Percentiles rank a stretch among this genome's conserved stretches.
Conservation (phyloP, 192 early-diverging fungal genomes). For the Entophlyctis luteolus region DNA sequence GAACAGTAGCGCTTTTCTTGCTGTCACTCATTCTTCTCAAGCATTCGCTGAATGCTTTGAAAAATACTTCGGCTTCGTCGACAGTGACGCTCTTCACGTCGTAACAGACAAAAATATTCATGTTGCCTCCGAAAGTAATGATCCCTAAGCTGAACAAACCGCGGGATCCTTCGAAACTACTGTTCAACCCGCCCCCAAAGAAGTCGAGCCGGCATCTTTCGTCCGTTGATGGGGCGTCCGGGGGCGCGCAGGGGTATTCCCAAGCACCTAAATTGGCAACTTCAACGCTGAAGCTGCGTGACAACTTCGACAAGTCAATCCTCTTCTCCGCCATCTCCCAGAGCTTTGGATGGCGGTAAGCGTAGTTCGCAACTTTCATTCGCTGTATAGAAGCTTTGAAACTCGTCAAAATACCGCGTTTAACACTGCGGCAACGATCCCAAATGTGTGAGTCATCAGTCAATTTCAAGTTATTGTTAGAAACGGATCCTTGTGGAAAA, state of each 20-base stretch:
- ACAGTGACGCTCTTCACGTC: slow-evolving; percentile 31
- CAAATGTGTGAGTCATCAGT: slow-evolving; percentile 39
- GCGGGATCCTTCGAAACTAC: slow-evolving; percentile 42
- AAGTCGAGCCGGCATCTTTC: slow-evolving; percentile 20
- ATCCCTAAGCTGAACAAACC: slow-evolving; percentile 49
- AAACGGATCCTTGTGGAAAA: slow-evolving; percentile 33
- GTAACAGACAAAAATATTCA: slow-evolving; percentile 39
- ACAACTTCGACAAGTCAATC: slow-evolving; percentile 35
- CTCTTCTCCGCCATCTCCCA: slow-evolving; percentile 35
- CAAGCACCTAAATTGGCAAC: slow-evolving; percentile 51
- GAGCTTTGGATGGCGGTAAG: slow-evolving; percentile 41
- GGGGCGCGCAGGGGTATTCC: slow-evolving; percentile 41
- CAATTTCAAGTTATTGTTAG: slow-evolving; percentile 27
- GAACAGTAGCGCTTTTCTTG: slow-evolving; percentile 6
- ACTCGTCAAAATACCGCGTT: slow-evolving; percentile 17
- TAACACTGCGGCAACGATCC: slow-evolving; percentile 39
- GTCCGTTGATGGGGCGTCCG: slow-evolving; percentile 21
- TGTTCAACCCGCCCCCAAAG: slow-evolving; percentile 43
- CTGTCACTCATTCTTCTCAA: slow-evolving; percentile 27
- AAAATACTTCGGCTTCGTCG: slow-evolving; percentile 43
- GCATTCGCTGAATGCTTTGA: slow-evolving; percentile 25
- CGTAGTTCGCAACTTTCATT: slow-evolving; percentile 46
- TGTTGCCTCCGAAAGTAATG: slow-evolving; percentile 42
- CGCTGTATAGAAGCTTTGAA: slow-evolving; percentile 37
- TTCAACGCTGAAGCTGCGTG: slow-evolving; percentile 40